These are phyloP conservation scores for Coemansia sp. DNA, from an alignment of 192 early-diverging fungal genomes.

Conservation along the genomic window DNA sequence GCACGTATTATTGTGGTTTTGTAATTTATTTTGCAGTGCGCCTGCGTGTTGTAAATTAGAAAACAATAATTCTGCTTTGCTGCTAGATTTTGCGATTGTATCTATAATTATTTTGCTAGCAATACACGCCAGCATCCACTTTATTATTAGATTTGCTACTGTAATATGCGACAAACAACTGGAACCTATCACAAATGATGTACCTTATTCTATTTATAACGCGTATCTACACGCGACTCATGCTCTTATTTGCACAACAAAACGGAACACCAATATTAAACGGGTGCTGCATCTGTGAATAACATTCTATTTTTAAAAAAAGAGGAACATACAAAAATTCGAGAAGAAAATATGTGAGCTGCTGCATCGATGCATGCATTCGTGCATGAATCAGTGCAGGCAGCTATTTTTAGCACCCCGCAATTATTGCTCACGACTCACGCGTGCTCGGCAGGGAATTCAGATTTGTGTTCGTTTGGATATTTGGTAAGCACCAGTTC, in stretches of 20 bases:
- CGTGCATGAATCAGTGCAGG: not conserved
- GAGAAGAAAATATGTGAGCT: not conserved
- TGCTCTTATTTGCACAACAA: not conserved
- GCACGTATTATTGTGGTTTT: not conserved
- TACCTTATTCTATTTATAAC: slow-evolving; percentile 23
- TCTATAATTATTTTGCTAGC: not conserved
- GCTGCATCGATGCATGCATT: not conserved
- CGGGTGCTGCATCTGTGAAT: not conserved
- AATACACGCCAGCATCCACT: not conserved
- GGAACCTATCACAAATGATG: not conserved
- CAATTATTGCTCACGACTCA: not conserved
- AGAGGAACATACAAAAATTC: not conserved
- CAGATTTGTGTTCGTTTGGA: not conserved
- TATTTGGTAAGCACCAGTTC: not conserved
- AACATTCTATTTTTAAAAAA: slow-evolving; percentile 2
- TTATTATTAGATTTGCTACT: slow-evolving; percentile 3
- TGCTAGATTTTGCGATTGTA: not conserved
- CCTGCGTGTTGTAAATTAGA: not conserved
- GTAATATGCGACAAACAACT: not conserved
- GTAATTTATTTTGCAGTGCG: not conserved
- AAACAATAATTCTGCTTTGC: not conserved
- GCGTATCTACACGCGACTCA: not conserved
- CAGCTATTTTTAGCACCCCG: not conserved
- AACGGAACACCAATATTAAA: not conserved
- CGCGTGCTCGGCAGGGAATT: not conserved